Evolutionary conservation across 371 early-diverging fungal species (phyloP).

Genomic region (Mucor mucedo): DNA sequence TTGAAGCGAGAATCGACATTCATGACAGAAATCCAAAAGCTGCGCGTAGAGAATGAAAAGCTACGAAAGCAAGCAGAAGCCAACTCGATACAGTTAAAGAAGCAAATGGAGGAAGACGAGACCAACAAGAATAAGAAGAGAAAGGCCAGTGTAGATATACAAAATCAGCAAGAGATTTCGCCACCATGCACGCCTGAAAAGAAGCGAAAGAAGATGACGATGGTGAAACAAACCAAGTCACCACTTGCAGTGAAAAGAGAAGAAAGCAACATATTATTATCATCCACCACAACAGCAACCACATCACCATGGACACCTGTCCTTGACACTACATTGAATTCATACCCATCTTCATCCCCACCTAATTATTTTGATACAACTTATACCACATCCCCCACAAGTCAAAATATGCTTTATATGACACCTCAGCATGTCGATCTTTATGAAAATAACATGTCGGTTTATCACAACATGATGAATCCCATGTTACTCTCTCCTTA

Average conservation of each 20-base stretch:
- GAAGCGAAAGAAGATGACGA: slow-evolving; percentile 21
- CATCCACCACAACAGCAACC: neutral
- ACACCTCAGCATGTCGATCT: slow-evolving; percentile 2
- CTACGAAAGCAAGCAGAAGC: slow-evolving; percentile 28
- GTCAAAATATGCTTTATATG: slow-evolving; percentile 9
- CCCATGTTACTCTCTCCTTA: slow-evolving; percentile 25
- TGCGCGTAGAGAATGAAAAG: slow-evolving; percentile 34
- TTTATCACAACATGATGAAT: slow-evolving; percentile 11
- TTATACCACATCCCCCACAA: slow-evolving; percentile 11
- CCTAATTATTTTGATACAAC: slow-evolving; percentile 4
- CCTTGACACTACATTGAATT: slow-evolving; percentile 10
- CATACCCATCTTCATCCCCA: neutral
- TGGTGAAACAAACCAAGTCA: slow-evolving; percentile 23
- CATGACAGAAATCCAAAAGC: slow-evolving; percentile 27
- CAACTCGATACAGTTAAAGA: slow-evolving; percentile 7
- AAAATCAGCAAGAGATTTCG: slow-evolving; percentile 10
- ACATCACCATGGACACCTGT: slow-evolving; percentile 9
- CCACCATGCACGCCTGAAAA: slow-evolving; percentile 33
- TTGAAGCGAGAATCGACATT: slow-evolving; percentile 29
- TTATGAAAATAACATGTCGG: slow-evolving; percentile 7
- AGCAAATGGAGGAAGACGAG: slow-evolving; percentile 3
- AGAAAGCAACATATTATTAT: neutral
- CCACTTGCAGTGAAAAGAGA: neutral
- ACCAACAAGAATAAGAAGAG: slow-evolving; percentile 2
- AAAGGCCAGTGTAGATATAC: slow-evolving; percentile 25